A percentile compares a stretch with the other conserved stretches of the same genome.
phyloP scores from a whole-genome alignment of 2,329 filamentous ascomycete genomes.

The Fusarium sp. region DNA sequence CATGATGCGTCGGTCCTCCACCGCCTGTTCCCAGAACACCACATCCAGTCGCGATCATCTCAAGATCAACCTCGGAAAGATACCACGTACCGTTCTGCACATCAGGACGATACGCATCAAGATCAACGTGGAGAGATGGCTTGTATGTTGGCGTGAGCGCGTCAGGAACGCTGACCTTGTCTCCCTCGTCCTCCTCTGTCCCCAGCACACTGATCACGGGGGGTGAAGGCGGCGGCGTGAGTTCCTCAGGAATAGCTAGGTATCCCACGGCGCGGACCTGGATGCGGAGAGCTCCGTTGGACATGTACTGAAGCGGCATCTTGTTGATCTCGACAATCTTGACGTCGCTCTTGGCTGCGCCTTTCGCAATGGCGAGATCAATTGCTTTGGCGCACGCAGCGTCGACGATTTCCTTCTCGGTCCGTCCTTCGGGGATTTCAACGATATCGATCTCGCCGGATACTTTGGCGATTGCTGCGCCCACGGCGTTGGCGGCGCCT shows the following conservation, averaged over 20 bases:
- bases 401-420: constrained; percentile 55
- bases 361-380: constrained; percentile 50
- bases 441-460: constrained; percentile 66
- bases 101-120: constrained; percentile 50
- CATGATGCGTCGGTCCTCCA: constrained; percentile 56
- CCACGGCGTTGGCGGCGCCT: constrained; percentile 71
- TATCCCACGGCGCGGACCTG: constrained; percentile 54
- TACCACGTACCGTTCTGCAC: constrained; percentile 53
- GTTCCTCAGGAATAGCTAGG: constrained; percentile 49
- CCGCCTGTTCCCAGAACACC: constrained; percentile 56
- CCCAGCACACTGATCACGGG: constrained; percentile 16
- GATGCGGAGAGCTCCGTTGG: constrained; percentile 53
- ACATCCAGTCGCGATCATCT: constrained; percentile 54
- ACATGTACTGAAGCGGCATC: constrained; percentile 56
- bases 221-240: constrained; percentile 44
- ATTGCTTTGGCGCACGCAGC: constrained; percentile 55
- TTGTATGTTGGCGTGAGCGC: constrained; percentile 50
- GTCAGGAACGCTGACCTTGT: constrained; percentile 49
- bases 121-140: constrained; percentile 50
- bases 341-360: constrained; percentile 52
- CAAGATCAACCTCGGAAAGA: constrained; percentile 54
- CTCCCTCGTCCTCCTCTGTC: constrained; percentile 41
- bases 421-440: constrained; percentile 58
- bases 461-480: constrained; percentile 70
- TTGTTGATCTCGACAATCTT: constrained; percentile 62